A percentile compares a stretch with the other conserved stretches of the same genome.
phyloP scores from a whole-genome alignment of 2,329 filamentous ascomycete genomes.

The Ophiocordyceps camponoti-leonardi region DNA sequence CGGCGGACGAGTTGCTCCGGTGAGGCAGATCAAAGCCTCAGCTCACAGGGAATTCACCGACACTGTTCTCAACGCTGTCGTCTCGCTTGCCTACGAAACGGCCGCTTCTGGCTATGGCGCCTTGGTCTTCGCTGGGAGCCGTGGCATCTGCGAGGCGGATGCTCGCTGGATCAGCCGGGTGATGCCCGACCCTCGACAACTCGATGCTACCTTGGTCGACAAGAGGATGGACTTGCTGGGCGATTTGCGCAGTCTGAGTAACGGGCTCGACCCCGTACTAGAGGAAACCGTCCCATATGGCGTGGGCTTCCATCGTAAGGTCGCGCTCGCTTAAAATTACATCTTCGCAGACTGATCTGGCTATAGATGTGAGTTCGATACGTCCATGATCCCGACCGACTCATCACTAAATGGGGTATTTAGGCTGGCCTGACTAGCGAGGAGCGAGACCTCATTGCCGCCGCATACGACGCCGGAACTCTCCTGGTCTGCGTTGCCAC shows the following conservation, averaged over 20 bases:
- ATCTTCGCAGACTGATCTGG: neutral
- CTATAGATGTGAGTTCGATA: constrained; percentile 17
- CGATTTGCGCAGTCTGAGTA: constrained; percentile 46
- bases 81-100: constrained; percentile 53
- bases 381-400: neutral
- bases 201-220: constrained; percentile 31
- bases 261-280: constrained; percentile 48
- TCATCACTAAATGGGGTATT: constrained; percentile 9
- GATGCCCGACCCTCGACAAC: constrained; percentile 33
- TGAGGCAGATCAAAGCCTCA: constrained; percentile 36
- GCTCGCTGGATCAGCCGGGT: constrained; percentile 51
- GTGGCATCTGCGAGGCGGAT: constrained; percentile 48
- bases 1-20: constrained; percentile 19
- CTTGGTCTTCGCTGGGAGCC: constrained; percentile 57
- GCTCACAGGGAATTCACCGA: constrained; percentile 44
- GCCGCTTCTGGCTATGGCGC: constrained; percentile 51
- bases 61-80: constrained; percentile 50
- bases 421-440: constrained; percentile 55
- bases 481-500: constrained; percentile 60
- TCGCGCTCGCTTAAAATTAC: neutral
- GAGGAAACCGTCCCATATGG: constrained; percentile 47
- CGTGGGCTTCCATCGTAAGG: constrained; percentile 57
- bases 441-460: constrained; percentile 54
- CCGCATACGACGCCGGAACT: constrained; percentile 50
- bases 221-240: constrained; percentile 46